Evolutionary conservation across 2,329 filamentous ascomycete genomes (phyloP).

Genomic region (Neofusicoccum parvum): DNA sequence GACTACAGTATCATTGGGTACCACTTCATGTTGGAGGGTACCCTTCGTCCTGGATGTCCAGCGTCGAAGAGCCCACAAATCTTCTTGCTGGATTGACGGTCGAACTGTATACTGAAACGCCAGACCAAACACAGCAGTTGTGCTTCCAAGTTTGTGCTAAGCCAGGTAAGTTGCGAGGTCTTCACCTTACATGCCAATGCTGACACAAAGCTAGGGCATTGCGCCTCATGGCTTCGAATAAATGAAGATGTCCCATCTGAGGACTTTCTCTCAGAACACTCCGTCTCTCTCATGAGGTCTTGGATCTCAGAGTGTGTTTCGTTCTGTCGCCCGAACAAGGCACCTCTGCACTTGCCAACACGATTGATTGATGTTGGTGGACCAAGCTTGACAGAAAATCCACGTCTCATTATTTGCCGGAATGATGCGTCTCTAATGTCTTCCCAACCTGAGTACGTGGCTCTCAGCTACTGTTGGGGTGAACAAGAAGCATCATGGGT

Average conservation of each 20-base stretch:
- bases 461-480: not conserved
- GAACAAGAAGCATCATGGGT: not conserved
- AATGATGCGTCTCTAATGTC: not conserved
- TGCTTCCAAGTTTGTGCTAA: not conserved
- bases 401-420: not conserved
- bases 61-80: too few species aligned
- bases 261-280: not conserved
- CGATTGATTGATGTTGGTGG: not conserved
- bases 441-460: not conserved
- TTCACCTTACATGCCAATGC: not conserved
- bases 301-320: not conserved
- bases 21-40: too few species aligned
- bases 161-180: not conserved
- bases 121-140: not conserved
- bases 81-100: not conserved
- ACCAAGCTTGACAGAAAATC: not conserved
- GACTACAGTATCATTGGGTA: too few species aligned
- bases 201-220: not conserved
- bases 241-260: not conserved
- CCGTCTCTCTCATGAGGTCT: not conserved
- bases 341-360: not conserved
- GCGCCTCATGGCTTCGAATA: not conserved
- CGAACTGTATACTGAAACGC: not conserved
- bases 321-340: not conserved
- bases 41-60: too few species aligned